A percentile compares a stretch with the other conserved stretches of the same genome.
Evolutionary conservation across 306 rosid species (phyloP).

Genomic region (Cicer yamashitae): DNA sequence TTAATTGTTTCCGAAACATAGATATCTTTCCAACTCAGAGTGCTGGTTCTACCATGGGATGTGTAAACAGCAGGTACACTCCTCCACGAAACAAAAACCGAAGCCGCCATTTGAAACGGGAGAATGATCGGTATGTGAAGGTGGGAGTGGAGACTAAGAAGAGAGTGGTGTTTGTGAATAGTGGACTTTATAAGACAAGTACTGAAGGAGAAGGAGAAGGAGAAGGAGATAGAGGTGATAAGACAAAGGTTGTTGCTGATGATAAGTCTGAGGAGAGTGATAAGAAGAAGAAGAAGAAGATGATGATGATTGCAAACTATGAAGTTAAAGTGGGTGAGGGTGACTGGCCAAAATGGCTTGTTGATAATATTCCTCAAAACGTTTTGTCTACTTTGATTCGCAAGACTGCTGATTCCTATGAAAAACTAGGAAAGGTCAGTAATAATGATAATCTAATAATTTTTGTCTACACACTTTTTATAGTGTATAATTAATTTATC

Average conservation of each 20-base stretch:
- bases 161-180: background rate
- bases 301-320: slow-evolving; percentile 53
- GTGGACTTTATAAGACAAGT: background rate
- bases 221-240: background rate
- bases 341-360: slow-evolving; percentile 83
- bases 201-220: background rate
- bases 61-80: slow-evolving; percentile 50
- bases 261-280: slow-evolving; percentile 33
- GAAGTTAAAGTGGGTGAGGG: slow-evolving; percentile 43
- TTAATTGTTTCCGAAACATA: slow-evolving; percentile 42
- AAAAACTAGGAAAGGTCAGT: slow-evolving; percentile 69
- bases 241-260: slow-evolving; percentile 4
- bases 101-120: slow-evolving; percentile 34
- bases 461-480: too few relatives aligned
- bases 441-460: too few relatives aligned
- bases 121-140: slow-evolving; percentile 17
- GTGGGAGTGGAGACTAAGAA: background rate
- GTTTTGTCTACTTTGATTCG: slow-evolving; percentile 61
- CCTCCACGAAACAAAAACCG: background rate
- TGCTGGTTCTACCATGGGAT: slow-evolving; percentile 61
- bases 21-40: background rate
- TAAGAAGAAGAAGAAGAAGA: slow-evolving; percentile 50
- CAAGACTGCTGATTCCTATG: slow-evolving; percentile 72
- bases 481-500: too few relatives aligned
- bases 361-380: slow-evolving; percentile 57